These are phyloP conservation scores for Neoboletus magnificus DNA, from an alignment of 768 basidiomycete species.

Conservation along the genomic window DNA sequence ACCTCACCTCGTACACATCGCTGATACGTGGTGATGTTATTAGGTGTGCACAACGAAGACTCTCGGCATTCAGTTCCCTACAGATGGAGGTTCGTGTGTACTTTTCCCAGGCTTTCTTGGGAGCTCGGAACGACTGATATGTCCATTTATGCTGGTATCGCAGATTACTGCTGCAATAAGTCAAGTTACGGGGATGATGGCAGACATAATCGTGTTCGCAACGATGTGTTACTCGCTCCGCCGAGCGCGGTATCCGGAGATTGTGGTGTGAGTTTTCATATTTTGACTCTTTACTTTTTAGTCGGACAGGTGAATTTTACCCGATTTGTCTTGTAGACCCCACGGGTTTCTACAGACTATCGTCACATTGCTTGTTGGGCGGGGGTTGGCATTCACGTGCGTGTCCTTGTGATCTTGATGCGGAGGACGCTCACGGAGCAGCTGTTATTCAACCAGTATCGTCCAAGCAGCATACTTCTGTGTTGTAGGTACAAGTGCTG, in stretches of 20 bases:
- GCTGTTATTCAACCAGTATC: conserved; percentile 5
- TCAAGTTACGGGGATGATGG: conserved; percentile 3
- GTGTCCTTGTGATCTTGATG: conserved; percentile 2
- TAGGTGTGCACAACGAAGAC: conserved; percentile 20
- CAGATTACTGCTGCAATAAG: conserved; percentile 17
- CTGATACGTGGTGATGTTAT: conserved; percentile 5
- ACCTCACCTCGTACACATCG: background rate
- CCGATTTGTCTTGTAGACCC: conserved; percentile 8
- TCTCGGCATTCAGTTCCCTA: conserved; percentile 19
- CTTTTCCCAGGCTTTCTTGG: background rate
- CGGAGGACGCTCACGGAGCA: background rate
- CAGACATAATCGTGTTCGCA: conserved; percentile 13
- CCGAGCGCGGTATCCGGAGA: conserved; percentile 13
- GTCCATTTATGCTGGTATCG: background rate
- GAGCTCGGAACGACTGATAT: background rate
- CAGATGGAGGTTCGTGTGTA: conserved; percentile 19
- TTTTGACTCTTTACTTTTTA: background rate
- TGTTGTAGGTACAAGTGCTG: conserved; percentile 16
- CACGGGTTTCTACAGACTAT: conserved; percentile 1
- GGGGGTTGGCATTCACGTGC: conserved; percentile 25
- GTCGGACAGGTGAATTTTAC: background rate
- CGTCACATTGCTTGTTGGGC: conserved; percentile 6
- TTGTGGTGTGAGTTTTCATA: conserved; percentile 13
- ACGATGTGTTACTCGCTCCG: conserved; percentile 22
- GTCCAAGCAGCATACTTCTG: conserved; percentile 17